Evolutionary conservation across 305 asterid genomes (phyloP).

Genomic region (Fraxinus velutina): DNA sequence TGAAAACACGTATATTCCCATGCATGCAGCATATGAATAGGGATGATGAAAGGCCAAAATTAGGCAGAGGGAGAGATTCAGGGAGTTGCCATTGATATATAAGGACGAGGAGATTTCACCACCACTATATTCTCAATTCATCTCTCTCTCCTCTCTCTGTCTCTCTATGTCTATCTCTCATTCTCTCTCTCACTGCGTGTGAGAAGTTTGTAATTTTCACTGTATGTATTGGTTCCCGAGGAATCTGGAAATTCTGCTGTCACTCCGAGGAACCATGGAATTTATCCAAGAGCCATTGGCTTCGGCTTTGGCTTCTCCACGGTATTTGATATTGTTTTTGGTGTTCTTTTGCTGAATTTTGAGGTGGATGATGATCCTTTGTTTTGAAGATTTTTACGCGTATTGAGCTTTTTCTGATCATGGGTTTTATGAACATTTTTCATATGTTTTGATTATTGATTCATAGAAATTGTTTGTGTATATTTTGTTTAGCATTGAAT

Average conservation of each 20-base stretch:
- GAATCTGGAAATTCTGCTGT: conserved; percentile 25
- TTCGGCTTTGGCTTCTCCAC: conserved; percentile 30
- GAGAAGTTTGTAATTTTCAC: conserved; percentile 24
- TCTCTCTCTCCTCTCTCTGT: background rate
- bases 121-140: conserved; percentile 34
- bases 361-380: background rate
- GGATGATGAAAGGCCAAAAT: conserved; percentile 27
- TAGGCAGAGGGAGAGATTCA: conserved; percentile 26
- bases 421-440: background rate
- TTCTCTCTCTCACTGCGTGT: conserved; percentile 24
- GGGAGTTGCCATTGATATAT: conserved; percentile 26
- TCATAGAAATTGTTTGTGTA: background rate
- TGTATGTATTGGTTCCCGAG: background rate
- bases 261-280: conserved; percentile 59
- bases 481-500: no score
- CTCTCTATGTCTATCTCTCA: no score
- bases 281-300: conserved; percentile 31
- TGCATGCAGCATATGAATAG: conserved; percentile 1
- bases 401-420: no score
- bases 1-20: background rate
- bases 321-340: conserved; percentile 30
- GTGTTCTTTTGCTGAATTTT: background rate
- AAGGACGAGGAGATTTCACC: conserved; percentile 23
- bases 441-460: conserved; percentile 10
- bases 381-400: background rate